Conservation (phyloP, 441 rosid species). For the Syzygium syzygioides region DNA sequence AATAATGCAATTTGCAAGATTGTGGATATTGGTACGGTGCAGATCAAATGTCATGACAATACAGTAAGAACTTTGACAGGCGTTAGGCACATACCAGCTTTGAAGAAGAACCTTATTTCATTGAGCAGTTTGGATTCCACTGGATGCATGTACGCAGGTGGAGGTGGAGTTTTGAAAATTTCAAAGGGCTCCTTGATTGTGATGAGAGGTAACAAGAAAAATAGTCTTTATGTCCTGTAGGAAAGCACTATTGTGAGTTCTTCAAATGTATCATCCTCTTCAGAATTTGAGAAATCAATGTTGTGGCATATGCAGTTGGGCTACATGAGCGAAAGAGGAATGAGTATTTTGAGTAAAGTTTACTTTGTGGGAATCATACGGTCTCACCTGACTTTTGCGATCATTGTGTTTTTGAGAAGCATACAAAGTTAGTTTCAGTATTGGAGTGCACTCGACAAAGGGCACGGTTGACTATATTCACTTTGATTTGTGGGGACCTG, state of each 20-base stretch:
- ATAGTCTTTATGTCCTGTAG: no score
- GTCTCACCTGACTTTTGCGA: not conserved
- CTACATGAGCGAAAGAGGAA: not conserved
- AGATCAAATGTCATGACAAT: not conserved
- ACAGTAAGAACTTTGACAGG: not conserved
- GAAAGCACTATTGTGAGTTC: not conserved
- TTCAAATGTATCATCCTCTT: not conserved
- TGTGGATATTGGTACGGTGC: rapidly evolving
- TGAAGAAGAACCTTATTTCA: no score
- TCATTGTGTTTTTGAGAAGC: not conserved
- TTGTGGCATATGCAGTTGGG: not conserved
- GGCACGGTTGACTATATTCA: not conserved
- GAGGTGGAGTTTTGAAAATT: no score
- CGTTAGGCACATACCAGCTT: no score
- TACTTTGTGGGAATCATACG: rapidly evolving
- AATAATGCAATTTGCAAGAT: not conserved
- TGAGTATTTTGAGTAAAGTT: not conserved
- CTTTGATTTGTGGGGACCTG: not conserved
- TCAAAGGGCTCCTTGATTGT: not conserved
- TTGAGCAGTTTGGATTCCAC: not conserved
- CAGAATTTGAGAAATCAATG: not conserved
- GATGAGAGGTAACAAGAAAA: not conserved
- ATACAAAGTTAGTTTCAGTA: not conserved
- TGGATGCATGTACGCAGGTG: no score
- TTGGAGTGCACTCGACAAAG: not conserved